Percentiles rank a stretch among this genome's conserved stretches.
phyloP scores from a whole-genome alignment of 2,329 filamentous ascomycete species.

The Setomelanomma holmii region DNA sequence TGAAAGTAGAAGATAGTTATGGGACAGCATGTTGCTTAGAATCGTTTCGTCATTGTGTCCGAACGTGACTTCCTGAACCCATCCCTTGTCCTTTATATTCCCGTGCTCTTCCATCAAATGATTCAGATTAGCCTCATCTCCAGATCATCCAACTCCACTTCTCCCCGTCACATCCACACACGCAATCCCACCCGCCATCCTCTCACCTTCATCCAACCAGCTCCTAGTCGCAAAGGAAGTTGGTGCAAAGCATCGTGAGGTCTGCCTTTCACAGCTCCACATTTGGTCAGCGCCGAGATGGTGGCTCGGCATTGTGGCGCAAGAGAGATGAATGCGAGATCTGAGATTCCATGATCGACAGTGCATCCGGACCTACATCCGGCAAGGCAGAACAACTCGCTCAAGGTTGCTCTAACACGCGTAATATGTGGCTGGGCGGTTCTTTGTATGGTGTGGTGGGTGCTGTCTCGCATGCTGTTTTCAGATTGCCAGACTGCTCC shows the following conservation, averaged over 20 bases:
- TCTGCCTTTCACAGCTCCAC: not conserved
- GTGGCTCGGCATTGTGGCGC: not conserved
- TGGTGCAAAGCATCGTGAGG: not conserved
- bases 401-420: not conserved
- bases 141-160: not conserved
- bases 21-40: too few relatives aligned
- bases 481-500: too few relatives aligned
- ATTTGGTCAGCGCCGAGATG: not conserved
- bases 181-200: not conserved
- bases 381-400: not conserved
- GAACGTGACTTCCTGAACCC: too few relatives aligned
- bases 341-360: conserved; percentile 11
- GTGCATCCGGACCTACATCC: not conserved
- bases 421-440: too few relatives aligned
- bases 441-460: too few relatives aligned
- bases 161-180: not conserved
- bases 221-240: not conserved
- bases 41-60: too few relatives aligned
- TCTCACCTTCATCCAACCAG: not conserved
- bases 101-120: not conserved
- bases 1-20: too few relatives aligned
- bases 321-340: conserved; percentile 8
- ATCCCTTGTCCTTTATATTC: not conserved
- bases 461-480: too few relatives aligned
- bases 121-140: not conserved